phyloP scores from a whole-genome alignment of 1,284 basidiomycete genomes.

The Ceratobasidium sp. region DNA sequence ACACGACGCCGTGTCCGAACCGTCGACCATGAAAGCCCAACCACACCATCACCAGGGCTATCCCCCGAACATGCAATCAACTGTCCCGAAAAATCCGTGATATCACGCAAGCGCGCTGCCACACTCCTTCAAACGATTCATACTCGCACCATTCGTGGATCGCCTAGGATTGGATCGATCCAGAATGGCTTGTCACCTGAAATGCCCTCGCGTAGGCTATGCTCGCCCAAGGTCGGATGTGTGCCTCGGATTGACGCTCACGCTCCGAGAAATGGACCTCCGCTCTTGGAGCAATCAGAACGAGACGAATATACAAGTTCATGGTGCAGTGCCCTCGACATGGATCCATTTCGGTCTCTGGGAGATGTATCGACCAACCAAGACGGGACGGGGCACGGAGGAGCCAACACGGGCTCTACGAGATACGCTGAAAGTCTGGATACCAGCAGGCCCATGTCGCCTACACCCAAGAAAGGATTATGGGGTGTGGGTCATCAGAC shows the following conservation, averaged over 20 bases:
- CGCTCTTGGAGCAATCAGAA: background rate
- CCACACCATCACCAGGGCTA: background rate
- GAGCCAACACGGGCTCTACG: background rate
- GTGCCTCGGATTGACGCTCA: slow-evolving; percentile 1
- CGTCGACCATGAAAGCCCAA: slow-evolving; percentile 1
- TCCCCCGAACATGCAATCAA: background rate
- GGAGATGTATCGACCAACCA: background rate
- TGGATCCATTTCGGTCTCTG: slow-evolving; percentile 20
- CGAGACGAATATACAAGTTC: slow-evolving; percentile 19
- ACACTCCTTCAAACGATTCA: slow-evolving; percentile 28
- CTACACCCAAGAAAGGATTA: slow-evolving; percentile 2
- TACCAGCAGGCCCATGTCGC: background rate
- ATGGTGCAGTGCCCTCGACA: slow-evolving; percentile 17
- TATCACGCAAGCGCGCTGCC: slow-evolving; percentile 18
- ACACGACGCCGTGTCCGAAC: slow-evolving; percentile 22
- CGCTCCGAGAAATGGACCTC: background rate
- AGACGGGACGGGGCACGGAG: too few species aligned
- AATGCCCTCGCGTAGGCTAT: background rate
- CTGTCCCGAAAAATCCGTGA: background rate
- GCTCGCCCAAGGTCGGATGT: background rate
- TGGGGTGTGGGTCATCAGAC: slow-evolving; percentile 2
- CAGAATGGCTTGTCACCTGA: background rate
- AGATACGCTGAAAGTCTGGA: background rate
- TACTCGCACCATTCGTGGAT: slow-evolving; percentile 20
- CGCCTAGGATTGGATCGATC: slow-evolving; percentile 14